Evolutionary conservation across 139 green algal genomes (phyloP), one percentile per base, ranked within the genome.

Genomic region (Volvox reticuliferus): DNA sequence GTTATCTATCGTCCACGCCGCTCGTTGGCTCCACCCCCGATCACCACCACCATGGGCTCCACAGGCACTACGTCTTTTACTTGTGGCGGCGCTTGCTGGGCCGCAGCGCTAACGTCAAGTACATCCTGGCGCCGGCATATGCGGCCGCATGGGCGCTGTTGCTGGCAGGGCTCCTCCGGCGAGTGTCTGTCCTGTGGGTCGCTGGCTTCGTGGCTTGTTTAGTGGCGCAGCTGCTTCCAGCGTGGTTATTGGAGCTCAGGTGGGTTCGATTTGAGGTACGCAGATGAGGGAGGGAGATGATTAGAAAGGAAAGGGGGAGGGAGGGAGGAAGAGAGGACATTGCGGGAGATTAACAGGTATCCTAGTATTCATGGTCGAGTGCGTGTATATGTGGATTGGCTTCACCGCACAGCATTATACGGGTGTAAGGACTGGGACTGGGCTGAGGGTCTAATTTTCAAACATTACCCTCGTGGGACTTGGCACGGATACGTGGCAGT

Each of bases 21-120:
- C 9, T 55, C 44, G 44, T 9, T 55, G n/a, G n/a, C n/a, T 55
- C 44, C 44, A 9, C 44, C 65, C 9, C 21, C 65, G 6, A 16
- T 12, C 12, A 73, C 65, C 65, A 73, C 65, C 65, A 16, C 65
- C 65, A 73, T 73, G 21, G 12, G 21, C 16, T 30, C 71, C 71
- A 14, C 86, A 90, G 98, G 68, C 98, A 99, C 93, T 99, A 98
- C 91, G 97, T 94, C 0, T 99, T 99, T 88, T 99, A 99, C 93
- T 22, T 99, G 12, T 99, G 97, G 97, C 95, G 95, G 50, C 86
- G 88, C 18, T 13, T 94, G 62, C 50, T 94, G 73, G 79, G n/a
- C 68, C 62, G 81, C 50, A 65, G 73, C 26, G 21, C 26, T 14
- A 62, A 44, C 20, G 62, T 89, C 12, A 89, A 93, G 2, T 96